Evolutionary conservation across 2,329 filamentous ascomycete species (phyloP).

Genomic region (Scytalidium lignicola): DNA sequence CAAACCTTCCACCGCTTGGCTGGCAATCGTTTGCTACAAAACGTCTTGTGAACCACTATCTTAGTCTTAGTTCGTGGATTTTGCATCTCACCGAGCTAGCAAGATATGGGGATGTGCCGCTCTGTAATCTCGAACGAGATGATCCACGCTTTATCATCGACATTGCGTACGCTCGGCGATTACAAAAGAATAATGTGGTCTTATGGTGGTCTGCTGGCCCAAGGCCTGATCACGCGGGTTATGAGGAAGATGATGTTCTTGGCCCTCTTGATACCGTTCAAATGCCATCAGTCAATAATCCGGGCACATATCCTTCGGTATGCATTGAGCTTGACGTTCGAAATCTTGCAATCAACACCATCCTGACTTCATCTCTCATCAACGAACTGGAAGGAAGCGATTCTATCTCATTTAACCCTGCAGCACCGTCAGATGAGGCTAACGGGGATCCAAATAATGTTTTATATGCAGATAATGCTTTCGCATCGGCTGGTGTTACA

Average conservation of each 20-base stretch:
- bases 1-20: slow-evolving; percentile 81
- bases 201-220: slow-evolving; percentile 93
- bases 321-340: slow-evolving; percentile 93
- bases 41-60: slow-evolving; percentile 80
- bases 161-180: slow-evolving; percentile 82
- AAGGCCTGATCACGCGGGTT: slow-evolving; percentile 88
- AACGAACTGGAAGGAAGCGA: slow-evolving; percentile 93
- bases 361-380: slow-evolving; percentile 91
- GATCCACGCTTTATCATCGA: slow-evolving; percentile 95
- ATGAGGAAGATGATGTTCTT: slow-evolving; percentile 86
- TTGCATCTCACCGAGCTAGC: slow-evolving; percentile 82
- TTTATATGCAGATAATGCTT: slow-evolving; percentile 81
- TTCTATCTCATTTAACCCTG: slow-evolving; percentile 78
- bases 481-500: slow-evolving; percentile 83
- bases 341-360: slow-evolving; percentile 96
- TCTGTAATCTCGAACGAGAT: slow-evolving; percentile 93
- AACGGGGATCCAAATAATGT: slow-evolving; percentile 59
- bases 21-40: slow-evolving; percentile 91
- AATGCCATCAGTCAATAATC: slow-evolving; percentile 90
- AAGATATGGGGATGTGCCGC: slow-evolving; percentile 85
- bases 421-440: slow-evolving; percentile 54
- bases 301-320: slow-evolving; percentile 90
- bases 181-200: slow-evolving; percentile 89
- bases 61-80: slow-evolving; percentile 90
- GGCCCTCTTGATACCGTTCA: slow-evolving; percentile 79